A percentile compares a stretch with the other conserved stretches of the same genome.
phyloP scores from a whole-genome alignment of 106 monocot genomes.

The Dactylorhiza incarnata region DNA sequence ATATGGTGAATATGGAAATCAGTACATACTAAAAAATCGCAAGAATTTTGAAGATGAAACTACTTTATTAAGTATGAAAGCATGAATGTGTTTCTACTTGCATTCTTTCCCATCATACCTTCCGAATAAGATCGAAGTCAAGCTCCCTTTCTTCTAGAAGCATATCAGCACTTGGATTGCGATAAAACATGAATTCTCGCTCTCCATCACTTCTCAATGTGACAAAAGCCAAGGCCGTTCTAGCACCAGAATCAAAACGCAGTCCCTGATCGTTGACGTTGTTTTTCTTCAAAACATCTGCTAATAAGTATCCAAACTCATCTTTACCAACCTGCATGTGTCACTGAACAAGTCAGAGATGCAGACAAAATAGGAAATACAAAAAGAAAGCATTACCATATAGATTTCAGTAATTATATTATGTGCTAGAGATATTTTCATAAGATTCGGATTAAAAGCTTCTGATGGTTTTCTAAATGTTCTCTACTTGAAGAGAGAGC shows the following conservation, averaged over 20 bases:
- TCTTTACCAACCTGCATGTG: constrained; percentile 82
- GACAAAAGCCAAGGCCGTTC: constrained; percentile 97
- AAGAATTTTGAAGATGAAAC: background rate
- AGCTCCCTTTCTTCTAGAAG: constrained; percentile 86
- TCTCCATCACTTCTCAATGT: constrained; percentile 86
- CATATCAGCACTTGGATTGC: constrained; percentile 99
- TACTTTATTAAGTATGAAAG: background rate
- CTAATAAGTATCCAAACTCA: constrained; percentile 95
- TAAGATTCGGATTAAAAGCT: background rate
- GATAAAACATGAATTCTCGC: constrained; percentile 97
- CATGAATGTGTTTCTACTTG: background rate
- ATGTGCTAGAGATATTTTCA: background rate
- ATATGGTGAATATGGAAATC: background rate
- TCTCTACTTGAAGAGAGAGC: background rate
- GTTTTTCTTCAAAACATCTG: constrained; percentile 84
- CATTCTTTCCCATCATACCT: constrained; percentile 28
- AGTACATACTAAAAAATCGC: background rate
- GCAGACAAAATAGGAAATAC: background rate
- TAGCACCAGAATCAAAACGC: constrained; percentile 87
- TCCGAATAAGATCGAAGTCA: constrained; percentile 76
- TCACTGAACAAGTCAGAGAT: constrained; percentile 1
- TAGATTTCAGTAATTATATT: background rate
- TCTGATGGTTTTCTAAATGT: background rate
- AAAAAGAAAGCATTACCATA: background rate
- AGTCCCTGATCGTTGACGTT: constrained; percentile 79